A percentile compares a stretch with the other conserved stretches of the same genome.
Evolutionary conservation across 163 green algal species (phyloP).

Genomic region (Chlamydomonas reinhardtii): DNA sequence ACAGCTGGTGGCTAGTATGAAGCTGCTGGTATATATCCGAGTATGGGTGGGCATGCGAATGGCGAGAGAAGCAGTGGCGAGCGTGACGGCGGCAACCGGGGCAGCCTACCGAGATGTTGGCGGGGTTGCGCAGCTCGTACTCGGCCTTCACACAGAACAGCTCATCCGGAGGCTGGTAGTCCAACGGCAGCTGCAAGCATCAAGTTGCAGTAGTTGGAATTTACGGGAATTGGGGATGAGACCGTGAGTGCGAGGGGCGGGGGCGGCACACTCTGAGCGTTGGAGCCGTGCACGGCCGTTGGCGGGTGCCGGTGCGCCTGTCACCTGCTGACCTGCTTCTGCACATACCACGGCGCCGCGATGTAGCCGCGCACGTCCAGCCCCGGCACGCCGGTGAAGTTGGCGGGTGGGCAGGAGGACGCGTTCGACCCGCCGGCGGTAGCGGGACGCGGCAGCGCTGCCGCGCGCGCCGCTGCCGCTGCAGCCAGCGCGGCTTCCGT

Average conservation of each 20-base stretch:
- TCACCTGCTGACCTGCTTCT: slow-evolving; percentile 30
- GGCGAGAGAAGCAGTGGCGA: too few relatives aligned
- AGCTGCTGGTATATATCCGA: too few relatives aligned
- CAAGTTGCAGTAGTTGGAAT: not conserved
- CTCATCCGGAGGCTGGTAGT: slow-evolving; percentile 21
- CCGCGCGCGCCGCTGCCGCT: not conserved
- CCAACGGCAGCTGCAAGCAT: slow-evolving; percentile 15
- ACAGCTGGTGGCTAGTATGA: too few relatives aligned
- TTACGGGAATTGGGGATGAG: too few relatives aligned
- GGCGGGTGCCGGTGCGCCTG: too few relatives aligned
- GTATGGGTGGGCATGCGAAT: too few relatives aligned
- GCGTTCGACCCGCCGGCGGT: not conserved
- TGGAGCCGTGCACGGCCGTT: too few relatives aligned
- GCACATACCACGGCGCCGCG: slow-evolving; percentile 47
- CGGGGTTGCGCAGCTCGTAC: slow-evolving; percentile 15
- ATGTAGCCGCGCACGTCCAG: slow-evolving; percentile 40
- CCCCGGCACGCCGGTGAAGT: slow-evolving; percentile 17
- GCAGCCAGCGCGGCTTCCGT: too few relatives aligned
- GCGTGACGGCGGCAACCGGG: too few relatives aligned
- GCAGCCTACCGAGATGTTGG: not conserved
- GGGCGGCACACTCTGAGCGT: too few relatives aligned
- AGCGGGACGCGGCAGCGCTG: not conserved
- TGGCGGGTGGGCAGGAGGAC: slow-evolving; percentile 26
- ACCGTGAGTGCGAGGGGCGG: too few relatives aligned
- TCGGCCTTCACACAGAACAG: slow-evolving; percentile 38